Evolutionary conservation across 352 stramenopile genomes (phyloP).

Genomic region (Thalassiosira livingstoniorum): DNA sequence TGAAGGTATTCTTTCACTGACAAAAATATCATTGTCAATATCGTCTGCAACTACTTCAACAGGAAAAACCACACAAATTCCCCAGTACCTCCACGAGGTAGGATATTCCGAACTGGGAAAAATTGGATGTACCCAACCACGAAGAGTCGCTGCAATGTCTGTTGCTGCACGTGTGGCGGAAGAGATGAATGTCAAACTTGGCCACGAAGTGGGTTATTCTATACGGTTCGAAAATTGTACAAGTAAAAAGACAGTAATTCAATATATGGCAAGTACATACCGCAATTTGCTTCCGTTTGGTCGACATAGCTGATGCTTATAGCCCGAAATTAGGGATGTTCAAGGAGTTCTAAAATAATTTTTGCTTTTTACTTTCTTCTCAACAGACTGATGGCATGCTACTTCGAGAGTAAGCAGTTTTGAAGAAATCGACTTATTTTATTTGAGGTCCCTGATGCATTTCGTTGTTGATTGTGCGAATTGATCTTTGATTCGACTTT

Average conservation of each 20-base stretch:
- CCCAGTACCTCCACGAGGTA: constrained; percentile 97
- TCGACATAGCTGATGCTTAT: too few relatives aligned
- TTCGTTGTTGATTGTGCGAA: too few relatives aligned
- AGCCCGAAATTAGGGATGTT: too few relatives aligned
- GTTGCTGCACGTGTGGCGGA: constrained; percentile 98
- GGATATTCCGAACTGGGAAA: constrained; percentile 98
- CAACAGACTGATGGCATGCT: constrained; percentile 93
- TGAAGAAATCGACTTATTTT: too few relatives aligned
- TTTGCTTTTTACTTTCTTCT: not conserved
- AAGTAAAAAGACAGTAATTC: constrained; percentile 94
- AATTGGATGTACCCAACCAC: constrained; percentile 98
- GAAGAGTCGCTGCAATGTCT: constrained; percentile 98
- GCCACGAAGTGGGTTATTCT: constrained; percentile 97
- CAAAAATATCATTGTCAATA: too few relatives aligned
- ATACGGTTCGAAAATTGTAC: constrained; percentile 99
- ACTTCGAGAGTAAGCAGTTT: too few relatives aligned
- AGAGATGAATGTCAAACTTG: constrained; percentile 97
- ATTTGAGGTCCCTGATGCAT: too few relatives aligned
- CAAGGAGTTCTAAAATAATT: too few relatives aligned
- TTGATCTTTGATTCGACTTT: too few relatives aligned
- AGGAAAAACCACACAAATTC: constrained; percentile 99
- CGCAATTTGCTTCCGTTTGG: not conserved
- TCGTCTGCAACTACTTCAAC: not conserved
- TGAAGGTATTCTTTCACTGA: constrained; percentile 49
- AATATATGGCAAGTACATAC: constrained; percentile 96